Evolutionary conservation across 257 asterid genomes (phyloP).

Genomic region (Petrea volubilis): DNA sequence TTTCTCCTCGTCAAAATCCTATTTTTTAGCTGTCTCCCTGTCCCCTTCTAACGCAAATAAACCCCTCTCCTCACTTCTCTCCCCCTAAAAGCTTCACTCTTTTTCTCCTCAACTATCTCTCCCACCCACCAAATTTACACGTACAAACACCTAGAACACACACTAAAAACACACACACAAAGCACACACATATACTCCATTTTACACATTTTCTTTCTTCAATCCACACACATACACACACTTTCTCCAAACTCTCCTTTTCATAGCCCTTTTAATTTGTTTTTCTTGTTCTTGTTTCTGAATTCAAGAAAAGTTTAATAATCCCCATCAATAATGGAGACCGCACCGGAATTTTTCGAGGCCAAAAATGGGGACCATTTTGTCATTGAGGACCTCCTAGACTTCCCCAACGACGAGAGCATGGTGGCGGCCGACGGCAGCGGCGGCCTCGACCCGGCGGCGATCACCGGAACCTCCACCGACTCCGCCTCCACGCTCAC

Average conservation of each 20-base stretch:
- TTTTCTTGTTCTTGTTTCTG: background rate
- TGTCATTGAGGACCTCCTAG: conserved; percentile 75
- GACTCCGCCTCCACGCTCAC: conserved; percentile 46
- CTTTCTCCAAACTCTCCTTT: background rate
- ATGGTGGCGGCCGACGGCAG: conserved; percentile 15
- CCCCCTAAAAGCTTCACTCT: conserved; percentile 25
- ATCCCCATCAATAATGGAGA: conserved; percentile 22
- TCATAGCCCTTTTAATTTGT: background rate
- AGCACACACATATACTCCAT: conserved; percentile 1
- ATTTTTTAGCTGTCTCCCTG: conserved; percentile 49
- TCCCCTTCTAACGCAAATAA: conserved; percentile 72
- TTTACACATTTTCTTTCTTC: background rate
- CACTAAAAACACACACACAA: background rate
- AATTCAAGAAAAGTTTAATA: background rate
- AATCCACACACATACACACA: background rate
- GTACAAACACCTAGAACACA: no score
- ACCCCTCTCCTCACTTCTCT: conserved; percentile 51
- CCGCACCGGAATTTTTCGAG: conserved; percentile 48
- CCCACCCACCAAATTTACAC: background rate
- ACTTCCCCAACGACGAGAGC: conserved; percentile 65
- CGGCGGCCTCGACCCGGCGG: conserved; percentile 31
- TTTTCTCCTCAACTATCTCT: conserved; percentile 5
- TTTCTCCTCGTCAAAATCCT: conserved; percentile 65
- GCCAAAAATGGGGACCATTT: conserved; percentile 58
- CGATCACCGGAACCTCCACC: conserved; percentile 14